Evolutionary conservation across 305 asterid species (phyloP), one percentile per base, ranked within the genome.

Genomic region (Salvia sclarea): DNA sequence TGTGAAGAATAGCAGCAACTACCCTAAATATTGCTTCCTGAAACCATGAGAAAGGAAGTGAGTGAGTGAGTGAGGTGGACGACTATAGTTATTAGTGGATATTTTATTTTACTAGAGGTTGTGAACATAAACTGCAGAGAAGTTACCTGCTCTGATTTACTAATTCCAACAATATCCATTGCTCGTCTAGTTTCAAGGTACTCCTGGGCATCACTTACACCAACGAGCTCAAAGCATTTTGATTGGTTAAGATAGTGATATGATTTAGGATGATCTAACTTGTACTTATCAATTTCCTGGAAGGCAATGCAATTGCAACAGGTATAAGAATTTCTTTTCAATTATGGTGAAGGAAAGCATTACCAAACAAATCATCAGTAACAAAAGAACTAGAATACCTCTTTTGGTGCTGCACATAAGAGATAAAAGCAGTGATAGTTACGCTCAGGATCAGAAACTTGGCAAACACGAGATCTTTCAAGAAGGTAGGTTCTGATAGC

Each of bases 1-100:
- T 81, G 76, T 93, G 97, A 77, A 93, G 96, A 83, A 93, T 85
- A 61, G 97, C 81, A 72, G 98, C 98, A 76, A 90, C 90, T 64
- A 93, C 98, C 80, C 97, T 84, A 78, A 93, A 93, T 76, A 93
- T 91, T 69, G 98, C 97, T 87, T 94, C 98, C 97, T 93, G 83
- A 31, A 45, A 25, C 76, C 68, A 78, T 57, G 18, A 69, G 53
- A 61, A 72, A 63, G 70, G 35, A 20, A 6, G 71, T 33, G 38
- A 33, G 38, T 33, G 38, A 33, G 38, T 5, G 38, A 56, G 54
- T 13, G 4, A 13, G 59, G 73, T 20, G 52, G 60, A 33, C 58
- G 35, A 58, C 17, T 24, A 10, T 21, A 43, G 61, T 44, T 66
- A 45, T 59, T 50, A 8, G 31, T 11, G 44, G 16, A 20, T 61